Evolutionary conservation across 805 yeast genomes (phyloP), one percentile per base, ranked within the genome.

Genomic region (Hanseniaspora taiwanica): DNA sequence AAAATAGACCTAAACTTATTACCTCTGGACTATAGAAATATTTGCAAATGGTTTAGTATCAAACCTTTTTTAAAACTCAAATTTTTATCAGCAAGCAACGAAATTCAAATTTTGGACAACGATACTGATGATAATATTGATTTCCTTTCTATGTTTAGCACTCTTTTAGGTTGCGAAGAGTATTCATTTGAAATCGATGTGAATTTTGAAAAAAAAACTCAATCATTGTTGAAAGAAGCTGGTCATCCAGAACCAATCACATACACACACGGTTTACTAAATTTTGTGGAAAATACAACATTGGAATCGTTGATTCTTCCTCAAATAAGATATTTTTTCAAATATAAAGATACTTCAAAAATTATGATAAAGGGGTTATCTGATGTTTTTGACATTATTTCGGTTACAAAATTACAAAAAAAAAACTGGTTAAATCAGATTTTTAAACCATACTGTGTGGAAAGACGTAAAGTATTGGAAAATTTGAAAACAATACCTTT

Each of bases 41-140:
- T 31, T 6, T 7, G 20, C 14, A 31, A 45, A 37, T 1, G 37
- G 35, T 16, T 42, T 47, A 2, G 42, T 55, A 27, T 42, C 59
- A 6, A 51, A 57, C 41, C 71, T 66, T n/a, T 45, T 59, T 4
- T 59, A 66, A 2, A 50, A 65, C 19, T 54, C 53, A 27, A 44
- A 56, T 25, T 49, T 44, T 9, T 56, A 45, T 27, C 12, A n/a
- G n/a, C n/a, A 50, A 10, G n/a, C 29, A 25, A 25, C 5, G 29
- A 25, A 4, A 14, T 25, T 4, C 29, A 25, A 7, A 14, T 25
- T 25, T 12, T 25, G n/a, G 29, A 25, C n/a, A 14, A 25, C n/a
- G 4, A 5, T 4, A 14, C 10, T 12, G 29, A 25, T 4, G 29
- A 14, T 13, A 7, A 7, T 12, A 8, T 7, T 12, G 29, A 14